Percentiles rank a stretch among this genome's conserved stretches.
These are phyloP conservation scores for Phaseolus lunatus DNA, from an alignment of 306 rosid genomes.

Conservation along the genomic window DNA sequence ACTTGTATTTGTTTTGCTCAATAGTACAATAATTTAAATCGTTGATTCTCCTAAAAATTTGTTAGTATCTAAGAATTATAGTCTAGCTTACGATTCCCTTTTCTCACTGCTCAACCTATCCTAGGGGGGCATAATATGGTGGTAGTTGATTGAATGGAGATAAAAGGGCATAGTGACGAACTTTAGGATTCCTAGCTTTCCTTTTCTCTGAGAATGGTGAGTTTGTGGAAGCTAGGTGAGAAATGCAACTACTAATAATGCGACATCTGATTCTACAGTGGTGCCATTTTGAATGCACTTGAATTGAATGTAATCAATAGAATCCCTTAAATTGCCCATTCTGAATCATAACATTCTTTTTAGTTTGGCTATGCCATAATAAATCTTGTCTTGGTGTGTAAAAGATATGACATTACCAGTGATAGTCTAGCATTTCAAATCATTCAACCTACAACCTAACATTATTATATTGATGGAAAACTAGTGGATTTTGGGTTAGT, in stretches of 20 bases:
- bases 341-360: slow-evolving; percentile 9
- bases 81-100: slow-evolving; percentile 11
- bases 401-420: slow-evolving; percentile 6
- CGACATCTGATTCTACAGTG: slow-evolving; percentile 21
- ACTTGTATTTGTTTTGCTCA: slow-evolving; percentile 30
- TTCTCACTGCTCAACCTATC: slow-evolving; percentile 27
- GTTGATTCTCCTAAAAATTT: slow-evolving; percentile 22
- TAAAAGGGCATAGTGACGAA: slow-evolving; percentile 11
- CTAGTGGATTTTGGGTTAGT: slow-evolving; percentile 30
- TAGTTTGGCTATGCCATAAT: slow-evolving; percentile 12
- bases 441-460: slow-evolving; percentile 22
- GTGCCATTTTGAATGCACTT: neutral
- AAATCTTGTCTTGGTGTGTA: slow-evolving; percentile 29
- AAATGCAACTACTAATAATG: slow-evolving; percentile 13
- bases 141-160: slow-evolving; percentile 41
- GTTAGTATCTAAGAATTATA: slow-evolving; percentile 8
- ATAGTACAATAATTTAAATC: slow-evolving; percentile 28
- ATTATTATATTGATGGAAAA: slow-evolving; percentile 13
- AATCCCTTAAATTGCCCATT: slow-evolving; percentile 24
- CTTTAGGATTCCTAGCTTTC: too few relatives aligned
- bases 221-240: slow-evolving; percentile 20
- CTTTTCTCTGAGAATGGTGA: slow-evolving; percentile 16
- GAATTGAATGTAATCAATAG: slow-evolving; percentile 14
- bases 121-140: slow-evolving; percentile 12
- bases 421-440: slow-evolving; percentile 18